A percentile compares a stretch with the other conserved stretches of the same genome.
These are phyloP conservation scores for Boletus barrowsii DNA, from an alignment of 768 basidiomycete genomes.

Conservation along the genomic window DNA sequence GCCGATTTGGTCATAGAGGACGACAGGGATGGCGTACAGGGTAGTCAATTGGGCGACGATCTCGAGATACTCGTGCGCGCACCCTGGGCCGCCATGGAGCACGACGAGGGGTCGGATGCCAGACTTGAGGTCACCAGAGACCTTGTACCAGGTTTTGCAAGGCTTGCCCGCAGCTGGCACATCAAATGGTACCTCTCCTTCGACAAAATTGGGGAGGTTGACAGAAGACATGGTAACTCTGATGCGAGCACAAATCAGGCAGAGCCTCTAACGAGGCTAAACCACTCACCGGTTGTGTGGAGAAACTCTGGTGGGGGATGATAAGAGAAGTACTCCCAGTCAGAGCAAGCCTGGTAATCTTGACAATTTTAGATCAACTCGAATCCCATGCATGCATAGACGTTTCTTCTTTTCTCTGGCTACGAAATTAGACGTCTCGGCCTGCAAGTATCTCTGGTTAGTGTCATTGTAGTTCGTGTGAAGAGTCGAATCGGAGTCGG, in stretches of 20 bases:
- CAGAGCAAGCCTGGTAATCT: background rate
- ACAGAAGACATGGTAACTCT: constrained; percentile 25
- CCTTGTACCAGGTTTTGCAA: constrained; percentile 50
- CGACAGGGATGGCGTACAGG: constrained; percentile 40
- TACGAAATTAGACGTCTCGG: too few relatives aligned
- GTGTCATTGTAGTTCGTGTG: background rate
- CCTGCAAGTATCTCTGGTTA: too few relatives aligned
- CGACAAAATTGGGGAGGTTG: constrained; percentile 24
- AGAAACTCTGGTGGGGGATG: too few relatives aligned
- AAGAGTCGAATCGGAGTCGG: constrained; percentile 5
- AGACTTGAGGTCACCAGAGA: constrained; percentile 42
- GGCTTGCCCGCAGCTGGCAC: constrained; percentile 29
- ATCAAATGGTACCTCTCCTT: constrained; percentile 30
- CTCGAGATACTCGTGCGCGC: constrained; percentile 40
- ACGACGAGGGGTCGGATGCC: constrained; percentile 42
- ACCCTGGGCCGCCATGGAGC: constrained; percentile 56
- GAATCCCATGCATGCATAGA: too few relatives aligned
- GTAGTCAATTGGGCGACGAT: constrained; percentile 38
- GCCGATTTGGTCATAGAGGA: constrained; percentile 58
- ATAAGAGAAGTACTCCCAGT: too few relatives aligned
- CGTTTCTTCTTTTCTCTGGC: too few relatives aligned
- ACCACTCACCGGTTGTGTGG: too few relatives aligned
- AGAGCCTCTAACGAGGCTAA: too few relatives aligned
- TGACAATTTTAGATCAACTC: too few relatives aligned
- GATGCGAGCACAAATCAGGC: background rate